Base-by-base conservation (phyloP, 192 early-diverging fungal genomes). In the Gaertneriomyces sp. region DNA sequence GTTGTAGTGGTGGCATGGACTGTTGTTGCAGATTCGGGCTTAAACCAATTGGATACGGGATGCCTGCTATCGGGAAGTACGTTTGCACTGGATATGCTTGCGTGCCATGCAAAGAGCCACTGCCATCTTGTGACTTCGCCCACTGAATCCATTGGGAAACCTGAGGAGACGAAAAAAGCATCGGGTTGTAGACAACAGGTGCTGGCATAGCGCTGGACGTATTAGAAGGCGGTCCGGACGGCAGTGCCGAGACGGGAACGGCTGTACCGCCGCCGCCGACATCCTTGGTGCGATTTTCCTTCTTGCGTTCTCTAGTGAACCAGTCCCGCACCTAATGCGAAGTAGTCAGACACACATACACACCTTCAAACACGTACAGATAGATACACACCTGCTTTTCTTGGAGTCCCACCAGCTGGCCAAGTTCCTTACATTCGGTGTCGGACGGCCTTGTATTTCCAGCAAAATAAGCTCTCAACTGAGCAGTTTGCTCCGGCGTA, bases 401-500 rank as follows among this genome's bases (percentile, higher is more conserved):
- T 3, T 42, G 40, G 16, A 66, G 52, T 12, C 64, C 64, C 6
- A 41, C 41, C 19, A 42, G 7, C 53, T 42, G 5, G 43, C 12
- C 12, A 42, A 66, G 11, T 20, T 55, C 64, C 14, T 58, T 57
- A 17, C 25, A 57, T 25, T 16, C 41, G 17, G 8, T 8, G 42
- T 58, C 53, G 44, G 20, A 57, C 41, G 46, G 64, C 42, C 33
- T n/a, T 14, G 53, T 3, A 41, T 43, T 43, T 11, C 6, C 46
- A n/a, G 12, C 61, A 39, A 53, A 63, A 16, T 51, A 19, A 3
- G 4, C 42, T 50, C 43, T 51, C 61, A 63, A n/a, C 9, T 33
- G 9, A 17, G 45, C 64, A 9, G 41, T 66, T 45, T 66, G 64
- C 57, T 66, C 64, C 42, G 33, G 42, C 16, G 53, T 66, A 33